Evolutionary conservation across 1,284 basidiomycete genomes (phyloP).

Genomic region (Pterulicium gracile): DNA sequence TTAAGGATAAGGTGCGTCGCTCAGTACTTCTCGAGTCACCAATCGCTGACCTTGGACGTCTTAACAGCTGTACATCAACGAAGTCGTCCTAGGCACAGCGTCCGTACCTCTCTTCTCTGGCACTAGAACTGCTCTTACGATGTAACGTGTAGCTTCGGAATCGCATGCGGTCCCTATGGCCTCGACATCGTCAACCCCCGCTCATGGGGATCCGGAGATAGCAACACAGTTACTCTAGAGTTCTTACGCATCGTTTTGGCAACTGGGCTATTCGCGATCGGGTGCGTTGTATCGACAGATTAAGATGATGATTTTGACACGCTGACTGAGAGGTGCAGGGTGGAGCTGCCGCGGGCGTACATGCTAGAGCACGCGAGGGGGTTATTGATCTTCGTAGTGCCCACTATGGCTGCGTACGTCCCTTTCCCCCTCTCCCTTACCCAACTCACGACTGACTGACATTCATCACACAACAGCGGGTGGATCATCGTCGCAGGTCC

Average conservation of each 20-base stretch:
- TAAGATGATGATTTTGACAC: too few relatives aligned
- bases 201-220: constrained; percentile 49
- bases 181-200: constrained; percentile 74
- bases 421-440: neutral
- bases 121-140: too few relatives aligned
- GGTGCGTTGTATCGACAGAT: too few relatives aligned
- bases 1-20: constrained; percentile 69
- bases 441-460: constrained; percentile 20
- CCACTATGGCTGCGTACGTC: constrained; percentile 18
- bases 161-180: constrained; percentile 66
- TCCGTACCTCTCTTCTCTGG: constrained; percentile 27
- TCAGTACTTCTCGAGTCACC: neutral
- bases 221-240: constrained; percentile 72
- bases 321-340: too few relatives aligned
- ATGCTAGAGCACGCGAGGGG: constrained; percentile 51
- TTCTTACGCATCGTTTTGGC: constrained; percentile 54
- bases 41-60: neutral
- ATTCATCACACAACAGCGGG: constrained; percentile 71
- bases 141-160: constrained; percentile 43
- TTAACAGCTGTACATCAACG: constrained; percentile 72
- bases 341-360: constrained; percentile 61
- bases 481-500: constrained; percentile 58
- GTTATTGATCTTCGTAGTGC: constrained; percentile 55
- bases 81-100: constrained; percentile 83
- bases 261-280: constrained; percentile 62